Evolutionary conservation across 148 eudicot genomes (phyloP), one percentile per base, ranked within the genome.

Genomic region (Cornus florida): DNA sequence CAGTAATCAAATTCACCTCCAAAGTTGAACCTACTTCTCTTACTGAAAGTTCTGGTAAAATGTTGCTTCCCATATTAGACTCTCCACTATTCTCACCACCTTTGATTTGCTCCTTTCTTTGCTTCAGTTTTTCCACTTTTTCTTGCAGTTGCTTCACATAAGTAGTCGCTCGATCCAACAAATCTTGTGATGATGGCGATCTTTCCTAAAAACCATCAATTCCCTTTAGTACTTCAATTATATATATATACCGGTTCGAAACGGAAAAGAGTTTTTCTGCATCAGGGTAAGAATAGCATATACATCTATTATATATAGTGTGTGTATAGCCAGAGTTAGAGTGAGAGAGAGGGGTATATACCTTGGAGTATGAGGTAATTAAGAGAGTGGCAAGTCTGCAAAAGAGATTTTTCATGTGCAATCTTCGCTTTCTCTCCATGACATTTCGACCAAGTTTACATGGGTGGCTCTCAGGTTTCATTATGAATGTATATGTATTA

Each of bases 1-100:
- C 72, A 17, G 72, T 39, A 5, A 38, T 70, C 72, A 70, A 38
- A 70, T 70, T 70, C 72, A 70, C 72, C 72, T 70, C 72, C 72
- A 70, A 39, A 35, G 50, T 38, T 6, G 72, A 70, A 70, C 72
- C 72, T 46, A 70, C 2, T 5, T 70, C 72, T 35, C 48, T 35
- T 2, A 70, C 3, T 19, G 50, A 8, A 39, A 70, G 10, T 17
- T 35, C 24, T 38, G 72, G 50, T 5, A 20, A 16, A 8, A 38
- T 38, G 11, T 46, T 35, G 23, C 24, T 9, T 16, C 3, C 12
- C 10, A 1, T 70, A 67, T 32, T 32, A 67, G 10, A 10, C 4
- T 35, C 50, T 38, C 17, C 48, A 39, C 23, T 50, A 12, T 68
- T 16, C 4, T 35, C 50, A 70, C 17, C 48, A 39, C 23, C 72